Conservation (phyloP, 345 rosid species). For the Salix dunnii region DNA sequence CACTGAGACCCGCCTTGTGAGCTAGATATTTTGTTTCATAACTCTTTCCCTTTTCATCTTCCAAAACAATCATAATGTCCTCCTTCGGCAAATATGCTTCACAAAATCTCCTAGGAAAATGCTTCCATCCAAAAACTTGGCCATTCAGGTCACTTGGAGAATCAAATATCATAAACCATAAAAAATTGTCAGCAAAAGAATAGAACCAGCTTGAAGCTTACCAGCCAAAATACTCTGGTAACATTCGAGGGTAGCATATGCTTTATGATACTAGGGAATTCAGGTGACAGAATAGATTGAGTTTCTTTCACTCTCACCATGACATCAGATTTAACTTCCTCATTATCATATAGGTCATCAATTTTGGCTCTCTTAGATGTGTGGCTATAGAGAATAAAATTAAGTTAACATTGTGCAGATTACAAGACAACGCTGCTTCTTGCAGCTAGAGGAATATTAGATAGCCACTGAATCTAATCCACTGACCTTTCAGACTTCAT, state of each 20-base stretch:
- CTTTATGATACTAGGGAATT: constrained; percentile 54
- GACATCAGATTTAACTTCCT: constrained; percentile 27
- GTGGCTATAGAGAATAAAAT: neutral
- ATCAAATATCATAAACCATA: constrained; percentile 22
- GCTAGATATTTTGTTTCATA: constrained; percentile 11
- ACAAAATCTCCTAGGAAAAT: constrained; percentile 15
- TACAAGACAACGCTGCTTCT: neutral
- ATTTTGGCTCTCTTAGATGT: constrained; percentile 2
- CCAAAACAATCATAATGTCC: constrained; percentile 7
- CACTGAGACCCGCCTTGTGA: constrained; percentile 16
- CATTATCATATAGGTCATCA: neutral
- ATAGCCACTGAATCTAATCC: neutral
- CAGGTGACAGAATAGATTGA: constrained; percentile 46
- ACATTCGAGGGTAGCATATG: constrained; percentile 47
- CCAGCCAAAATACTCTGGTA: constrained; percentile 27
- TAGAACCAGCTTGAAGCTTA: neutral
- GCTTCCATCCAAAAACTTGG: constrained; percentile 9
- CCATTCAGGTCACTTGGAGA: too few relatives aligned
- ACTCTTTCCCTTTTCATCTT: constrained; percentile 11
- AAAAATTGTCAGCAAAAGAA: neutral
- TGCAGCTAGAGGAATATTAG: neutral
- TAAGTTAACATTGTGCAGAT: neutral
- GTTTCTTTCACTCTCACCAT: constrained; percentile 44
- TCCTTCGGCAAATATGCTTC: constrained; percentile 9
- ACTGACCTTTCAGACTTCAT: constrained; percentile 8